Base-by-base conservation (phyloP, 208 protist genomes). In the Crithidia brevicula region DNA sequence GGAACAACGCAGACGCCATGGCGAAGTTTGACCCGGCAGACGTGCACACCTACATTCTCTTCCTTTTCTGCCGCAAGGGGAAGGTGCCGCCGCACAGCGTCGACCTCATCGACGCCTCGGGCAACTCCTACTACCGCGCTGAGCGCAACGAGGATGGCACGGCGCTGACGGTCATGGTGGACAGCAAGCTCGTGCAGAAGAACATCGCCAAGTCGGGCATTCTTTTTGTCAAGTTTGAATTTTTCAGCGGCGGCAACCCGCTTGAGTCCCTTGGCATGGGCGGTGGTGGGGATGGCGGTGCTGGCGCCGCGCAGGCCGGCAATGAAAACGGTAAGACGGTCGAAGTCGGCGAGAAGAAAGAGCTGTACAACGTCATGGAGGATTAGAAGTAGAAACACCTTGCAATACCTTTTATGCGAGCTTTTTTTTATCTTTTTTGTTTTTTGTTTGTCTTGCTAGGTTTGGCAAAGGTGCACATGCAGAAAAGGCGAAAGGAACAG, bases 61-160 rank as follows among this genome's bases (percentile, higher is more conserved):
- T 94, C 59, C 57, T 93, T 38, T 93, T 96, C 76, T 81, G 71
- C 45, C 85, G 86, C 51, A 88, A 83, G 33, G 79, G 82, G 15
- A 60, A 67, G 16, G 63, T 91, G n/a, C 88, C 86, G 18, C 74
- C 82, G 15, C 87, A 96, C 81, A 83, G 71, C 60, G 82, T 96
- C 49, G 82, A 92, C 47, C 63, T 91, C 8, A 45, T 95, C 46
- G 76, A 88, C 62, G 51, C 61, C 46, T 38, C 67, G 0, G 76
- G 79, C 51, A 63, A 79, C 34, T 45, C 65, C 34, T 84, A 89
- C 64, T 54, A 66, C 42, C 58, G 78, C 46, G 58, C 77, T 13
- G 71, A 82, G 36, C 77, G 65, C 45, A 83, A 74, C 28, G 69
- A 80, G 15, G 78, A 77, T 15, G 75, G 63, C 52, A 71, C 80